Conservation (phyloP, 768 basidiomycete species). For the Russula olivacea region DNA sequence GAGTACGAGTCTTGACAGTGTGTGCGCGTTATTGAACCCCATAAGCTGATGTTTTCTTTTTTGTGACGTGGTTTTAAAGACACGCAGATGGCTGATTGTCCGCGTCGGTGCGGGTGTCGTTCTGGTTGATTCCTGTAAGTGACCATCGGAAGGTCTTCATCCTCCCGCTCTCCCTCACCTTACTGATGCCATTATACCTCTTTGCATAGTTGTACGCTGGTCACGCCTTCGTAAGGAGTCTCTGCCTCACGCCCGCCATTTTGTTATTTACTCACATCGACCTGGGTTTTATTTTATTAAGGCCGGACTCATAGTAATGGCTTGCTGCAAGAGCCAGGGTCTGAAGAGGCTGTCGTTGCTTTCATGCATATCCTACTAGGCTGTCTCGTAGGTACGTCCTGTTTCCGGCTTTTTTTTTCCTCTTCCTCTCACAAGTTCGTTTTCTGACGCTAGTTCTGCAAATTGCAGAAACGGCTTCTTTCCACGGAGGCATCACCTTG, state of each 20-base stretch:
- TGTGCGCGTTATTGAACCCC: background rate
- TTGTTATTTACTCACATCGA: background rate
- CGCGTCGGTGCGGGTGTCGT: slow-evolving; percentile 55
- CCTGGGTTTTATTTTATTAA: background rate
- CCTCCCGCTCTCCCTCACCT: background rate
- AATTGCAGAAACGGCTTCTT: slow-evolving; percentile 61
- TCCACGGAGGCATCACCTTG: slow-evolving; percentile 60
- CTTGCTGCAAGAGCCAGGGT: slow-evolving; percentile 1
- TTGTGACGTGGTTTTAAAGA: slow-evolving; percentile 33
- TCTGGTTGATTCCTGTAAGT: slow-evolving; percentile 66
- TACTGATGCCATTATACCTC: background rate
- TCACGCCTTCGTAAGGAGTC: slow-evolving; percentile 51
- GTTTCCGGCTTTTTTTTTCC: background rate
- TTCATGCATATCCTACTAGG: slow-evolving; percentile 60
- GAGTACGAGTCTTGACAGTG: slow-evolving; percentile 2
- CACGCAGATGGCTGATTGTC: slow-evolving; percentile 53
- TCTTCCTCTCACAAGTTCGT: too few species aligned
- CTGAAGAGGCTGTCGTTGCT: slow-evolving; percentile 42
- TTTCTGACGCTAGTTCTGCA: background rate
- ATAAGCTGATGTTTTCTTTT: background rate
- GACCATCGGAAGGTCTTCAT: background rate
- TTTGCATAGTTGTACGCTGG: slow-evolving; percentile 65
- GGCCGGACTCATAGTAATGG: background rate
- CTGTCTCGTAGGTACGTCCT: slow-evolving; percentile 50
- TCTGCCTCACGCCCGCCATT: background rate